Percentiles rank a stretch among this genome's conserved stretches.
Conservation (phyloP, 1,284 basidiomycete genomes). For the Apiotrichum laibachii region DNA sequence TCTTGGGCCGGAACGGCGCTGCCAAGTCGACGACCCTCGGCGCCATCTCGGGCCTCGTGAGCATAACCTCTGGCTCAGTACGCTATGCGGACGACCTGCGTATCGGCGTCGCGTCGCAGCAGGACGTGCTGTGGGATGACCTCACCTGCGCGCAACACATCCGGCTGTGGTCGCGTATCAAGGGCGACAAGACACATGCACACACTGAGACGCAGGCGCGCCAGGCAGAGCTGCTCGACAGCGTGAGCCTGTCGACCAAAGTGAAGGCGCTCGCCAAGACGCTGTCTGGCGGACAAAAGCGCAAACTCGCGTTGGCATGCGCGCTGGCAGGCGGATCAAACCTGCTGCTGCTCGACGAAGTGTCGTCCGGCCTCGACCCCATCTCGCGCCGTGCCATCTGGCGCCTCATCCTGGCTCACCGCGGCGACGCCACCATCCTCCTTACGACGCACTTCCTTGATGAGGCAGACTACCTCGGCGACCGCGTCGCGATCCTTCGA, state of each 20-base stretch:
- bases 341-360: constrained; percentile 70
- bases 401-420: constrained; percentile 65
- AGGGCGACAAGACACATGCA: constrained; percentile 48
- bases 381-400: constrained; percentile 72
- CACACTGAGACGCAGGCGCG: constrained; percentile 11
- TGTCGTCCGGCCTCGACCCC: constrained; percentile 76
- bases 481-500: constrained; percentile 69
- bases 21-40: constrained; percentile 74
- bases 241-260: constrained; percentile 70
- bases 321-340: constrained; percentile 63
- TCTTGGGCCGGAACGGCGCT: constrained; percentile 64
- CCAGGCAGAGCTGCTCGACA: constrained; percentile 62
- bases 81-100: constrained; percentile 55
- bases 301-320: constrained; percentile 74
- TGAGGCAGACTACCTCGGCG: constrained; percentile 73
- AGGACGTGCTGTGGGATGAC: constrained; percentile 76
- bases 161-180: constrained; percentile 68
- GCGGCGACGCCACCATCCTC: constrained; percentile 63
- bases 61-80: constrained; percentile 61
- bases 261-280: constrained; percentile 64
- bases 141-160: constrained; percentile 71
- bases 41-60: constrained; percentile 63
- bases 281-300: constrained; percentile 74
- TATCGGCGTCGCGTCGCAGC: constrained; percentile 75
- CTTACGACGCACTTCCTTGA: constrained; percentile 73